Evolutionary conservation across 1,139 yeast species (phyloP).

Genomic region (Taphrina pruni): DNA sequence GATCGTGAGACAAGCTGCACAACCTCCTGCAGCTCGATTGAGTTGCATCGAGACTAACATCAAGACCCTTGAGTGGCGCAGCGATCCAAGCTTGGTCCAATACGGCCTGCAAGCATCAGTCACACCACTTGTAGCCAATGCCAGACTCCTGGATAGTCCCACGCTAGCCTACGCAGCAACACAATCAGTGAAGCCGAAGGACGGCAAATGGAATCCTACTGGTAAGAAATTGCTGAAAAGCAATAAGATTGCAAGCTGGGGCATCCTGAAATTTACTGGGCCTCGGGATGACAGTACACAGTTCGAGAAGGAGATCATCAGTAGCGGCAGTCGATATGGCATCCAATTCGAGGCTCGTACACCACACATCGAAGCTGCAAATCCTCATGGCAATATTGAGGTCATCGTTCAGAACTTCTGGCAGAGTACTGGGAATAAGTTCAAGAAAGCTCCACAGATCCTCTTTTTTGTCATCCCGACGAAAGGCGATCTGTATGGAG

Average conservation of each 20-base stretch:
- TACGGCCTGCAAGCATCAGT: conserved; percentile 40
- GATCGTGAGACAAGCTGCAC: conserved; percentile 38
- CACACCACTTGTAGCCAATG: conserved; percentile 40
- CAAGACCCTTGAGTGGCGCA: conserved; percentile 40
- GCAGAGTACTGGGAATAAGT: conserved; percentile 41
- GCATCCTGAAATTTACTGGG: conserved; percentile 42
- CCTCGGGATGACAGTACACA: conserved; percentile 33
- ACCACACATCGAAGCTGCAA: conserved; percentile 33
- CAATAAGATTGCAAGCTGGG: conserved; percentile 43
- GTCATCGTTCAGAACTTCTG: conserved; percentile 37
- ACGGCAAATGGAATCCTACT: conserved; percentile 44
- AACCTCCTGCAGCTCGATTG: conserved; percentile 29
- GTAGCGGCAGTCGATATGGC: conserved; percentile 9
- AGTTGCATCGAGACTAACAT: conserved; percentile 40
- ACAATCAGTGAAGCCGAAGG: conserved; percentile 37
- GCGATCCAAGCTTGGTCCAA: conserved; percentile 43
- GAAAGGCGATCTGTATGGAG: conserved; percentile 43
- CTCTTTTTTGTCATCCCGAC: conserved; percentile 42
- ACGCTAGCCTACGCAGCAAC: conserved; percentile 31
- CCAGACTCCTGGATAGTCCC: conserved; percentile 44
- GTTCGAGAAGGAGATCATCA: conserved; percentile 22
- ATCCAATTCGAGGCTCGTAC: conserved; percentile 22
- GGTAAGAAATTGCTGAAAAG: conserved; percentile 42
- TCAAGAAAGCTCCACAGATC: conserved; percentile 42
- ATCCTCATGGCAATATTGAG: conserved; percentile 34